These are phyloP conservation scores for Phytophthora hibernalis DNA, from an alignment of 352 stramenopile species.

Conservation along the genomic window DNA sequence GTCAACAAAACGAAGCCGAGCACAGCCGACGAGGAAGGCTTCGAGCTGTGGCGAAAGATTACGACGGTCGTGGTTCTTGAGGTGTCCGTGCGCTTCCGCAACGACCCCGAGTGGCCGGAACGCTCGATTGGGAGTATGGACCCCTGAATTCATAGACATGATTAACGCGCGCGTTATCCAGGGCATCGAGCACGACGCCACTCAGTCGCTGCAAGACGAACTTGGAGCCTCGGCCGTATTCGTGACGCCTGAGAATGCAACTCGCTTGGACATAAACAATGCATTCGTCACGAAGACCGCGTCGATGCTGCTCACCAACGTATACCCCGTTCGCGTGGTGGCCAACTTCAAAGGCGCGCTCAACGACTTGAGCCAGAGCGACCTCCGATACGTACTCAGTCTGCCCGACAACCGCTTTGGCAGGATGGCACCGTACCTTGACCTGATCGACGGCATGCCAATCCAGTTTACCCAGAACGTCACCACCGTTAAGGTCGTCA, in stretches of 20 bases:
- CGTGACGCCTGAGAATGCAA: constrained; percentile 11
- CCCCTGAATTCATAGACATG: constrained; percentile 1
- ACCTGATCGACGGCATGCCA: constrained; percentile 26
- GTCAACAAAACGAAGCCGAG: neutral
- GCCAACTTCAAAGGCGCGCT: constrained; percentile 6
- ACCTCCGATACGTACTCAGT: neutral
- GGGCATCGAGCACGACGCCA: too few species aligned
- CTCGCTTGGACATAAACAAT: neutral
- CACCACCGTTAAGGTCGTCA: neutral
- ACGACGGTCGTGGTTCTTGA: neutral
- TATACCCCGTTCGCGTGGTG: neutral
- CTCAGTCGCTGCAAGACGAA: neutral
- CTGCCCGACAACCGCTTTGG: constrained; percentile 8
- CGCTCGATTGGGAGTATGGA: constrained; percentile 1
- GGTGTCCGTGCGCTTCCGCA: constrained; percentile 5
- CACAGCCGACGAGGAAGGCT: neutral
- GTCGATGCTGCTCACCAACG: neutral
- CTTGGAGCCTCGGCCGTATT: neutral
- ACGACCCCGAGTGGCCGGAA: constrained; percentile 9
- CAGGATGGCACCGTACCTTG: constrained; percentile 19
- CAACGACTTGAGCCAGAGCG: neutral
- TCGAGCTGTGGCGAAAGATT: constrained; percentile 5
- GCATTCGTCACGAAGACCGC: neutral
- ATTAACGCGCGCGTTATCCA: constrained; percentile 4
- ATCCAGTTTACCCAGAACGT: constrained; percentile 31